Base-by-base conservation (phyloP, 306 rosid genomes). In the Lagenaria siceraria region DNA sequence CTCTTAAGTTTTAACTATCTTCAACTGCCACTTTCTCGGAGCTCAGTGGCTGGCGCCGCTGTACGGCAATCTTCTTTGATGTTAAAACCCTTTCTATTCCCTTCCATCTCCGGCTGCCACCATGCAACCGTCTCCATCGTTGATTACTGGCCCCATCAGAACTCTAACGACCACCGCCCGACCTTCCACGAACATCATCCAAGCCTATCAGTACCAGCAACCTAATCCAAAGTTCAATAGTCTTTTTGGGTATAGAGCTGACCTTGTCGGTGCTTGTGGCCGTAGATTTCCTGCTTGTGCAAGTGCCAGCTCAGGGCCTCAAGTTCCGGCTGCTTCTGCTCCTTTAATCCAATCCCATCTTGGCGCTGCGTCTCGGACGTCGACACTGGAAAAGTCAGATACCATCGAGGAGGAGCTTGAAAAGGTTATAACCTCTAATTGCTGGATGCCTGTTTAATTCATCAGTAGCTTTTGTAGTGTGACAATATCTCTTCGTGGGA, bases 321-420 rank as follows among this genome's bases (percentile, higher is more conserved):
- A 72, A 1, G 79, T 88, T 80, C 80, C 96, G 66, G 85, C 90
- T 8, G 55, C 88, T 36, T 68, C 86, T 17, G 62, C 63, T 2
- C 72, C 72, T 36, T 36, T n/a, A 19, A 78, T 75, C 53, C 73
- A 71, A 56, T 78, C 90, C 46, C 62, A 85, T 61, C 11, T 80
- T 11, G 80, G 81, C 46, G 76, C 38, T 2, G 62, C 48, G 10
- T 36, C 81, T 61, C 78, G 80, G 29, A 42, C 76, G 7, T 77
- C 75, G 74, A 21, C 81, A 10, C 33, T 46, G 4, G 78, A 54
- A 78, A 31, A 79, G 59, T 7, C 63, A 24, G 85, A 85, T 38
- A 78, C 78, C 18, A 0, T 87, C 19, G 98, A 93, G 79, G 93
- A 81, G 19, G 52, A n/a, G 63, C 82, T 91, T 29, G 96, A 93